A percentile compares a stretch with the other conserved stretches of the same genome.
phyloP scores from a whole-genome alignment of 2,329 filamentous ascomycete species.

The Colletotrichum destructivum region DNA sequence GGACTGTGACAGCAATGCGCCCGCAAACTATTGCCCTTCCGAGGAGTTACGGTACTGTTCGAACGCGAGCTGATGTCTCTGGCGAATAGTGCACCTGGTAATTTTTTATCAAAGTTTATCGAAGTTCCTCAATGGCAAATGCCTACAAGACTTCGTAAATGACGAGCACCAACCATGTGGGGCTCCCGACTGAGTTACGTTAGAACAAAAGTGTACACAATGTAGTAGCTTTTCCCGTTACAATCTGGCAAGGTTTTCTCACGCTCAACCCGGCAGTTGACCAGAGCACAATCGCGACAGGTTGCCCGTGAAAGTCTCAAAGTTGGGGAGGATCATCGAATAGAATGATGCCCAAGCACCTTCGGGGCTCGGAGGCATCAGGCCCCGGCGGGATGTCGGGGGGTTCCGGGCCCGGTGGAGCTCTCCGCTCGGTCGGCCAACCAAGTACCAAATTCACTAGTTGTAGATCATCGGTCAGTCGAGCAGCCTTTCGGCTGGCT shows the following conservation, averaged over 20 bases:
- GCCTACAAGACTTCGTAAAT: no score
- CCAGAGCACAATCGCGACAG: neutral
- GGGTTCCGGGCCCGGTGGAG: neutral
- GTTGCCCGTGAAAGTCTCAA: neutral
- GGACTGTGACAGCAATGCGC: slow-evolving; percentile 4
- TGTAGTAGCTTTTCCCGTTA: no score
- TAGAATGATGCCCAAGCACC: neutral
- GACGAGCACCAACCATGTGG: no score
- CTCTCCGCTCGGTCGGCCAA: neutral
- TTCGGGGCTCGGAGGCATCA: neutral
- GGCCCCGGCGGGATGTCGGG: neutral
- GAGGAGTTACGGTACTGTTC: neutral
- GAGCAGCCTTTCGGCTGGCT: neutral
- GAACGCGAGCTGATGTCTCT: neutral
- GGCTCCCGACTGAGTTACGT: no score
- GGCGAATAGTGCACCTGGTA: no score
- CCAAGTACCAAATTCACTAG: slow-evolving; percentile 1
- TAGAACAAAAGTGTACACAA: neutral
- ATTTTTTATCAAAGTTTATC: no score
- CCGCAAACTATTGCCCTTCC: neutral
- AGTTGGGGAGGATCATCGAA: neutral
- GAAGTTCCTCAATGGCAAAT: no score
- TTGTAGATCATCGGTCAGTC: slow-evolving; percentile 1
- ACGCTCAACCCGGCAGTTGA: no score
- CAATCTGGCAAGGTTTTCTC: no score